Conservation (phyloP, 2,329 filamentous ascomycete species). For the Fusarium transvaalense region DNA sequence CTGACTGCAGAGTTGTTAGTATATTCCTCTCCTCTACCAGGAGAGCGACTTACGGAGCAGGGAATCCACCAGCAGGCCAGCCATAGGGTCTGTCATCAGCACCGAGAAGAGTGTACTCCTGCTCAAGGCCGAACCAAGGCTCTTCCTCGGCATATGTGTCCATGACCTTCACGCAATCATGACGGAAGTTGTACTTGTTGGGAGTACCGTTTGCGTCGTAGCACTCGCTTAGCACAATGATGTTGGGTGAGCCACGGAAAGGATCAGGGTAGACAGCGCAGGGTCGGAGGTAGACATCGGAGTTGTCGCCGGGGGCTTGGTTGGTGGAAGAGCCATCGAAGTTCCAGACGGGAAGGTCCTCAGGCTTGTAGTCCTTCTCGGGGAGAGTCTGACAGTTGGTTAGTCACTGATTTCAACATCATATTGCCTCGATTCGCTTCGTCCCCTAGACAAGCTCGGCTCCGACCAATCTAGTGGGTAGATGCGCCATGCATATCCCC, state of each 20-base stretch:
- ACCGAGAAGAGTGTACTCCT: slow-evolving; percentile 89
- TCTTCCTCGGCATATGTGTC: slow-evolving; percentile 83
- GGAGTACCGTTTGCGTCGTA: too few species aligned
- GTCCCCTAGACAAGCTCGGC: too few species aligned
- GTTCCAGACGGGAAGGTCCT: slow-evolving; percentile 68
- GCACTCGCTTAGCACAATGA: too few species aligned
- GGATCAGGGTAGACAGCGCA: slow-evolving; percentile 91
- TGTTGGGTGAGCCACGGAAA: slow-evolving; percentile 89
- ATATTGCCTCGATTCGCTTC: too few species aligned
- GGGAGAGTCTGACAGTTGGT: slow-evolving; percentile 60
- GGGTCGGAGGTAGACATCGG: slow-evolving; percentile 95
- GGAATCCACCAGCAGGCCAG: slow-evolving; percentile 78
- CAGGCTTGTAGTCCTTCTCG: slow-evolving; percentile 62
- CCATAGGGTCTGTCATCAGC: slow-evolving; percentile 89
- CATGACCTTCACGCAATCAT: slow-evolving; percentile 92
- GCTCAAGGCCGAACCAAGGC: slow-evolving; percentile 98
- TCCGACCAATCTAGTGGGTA: background rate
- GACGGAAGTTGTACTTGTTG: slow-evolving; percentile 98
- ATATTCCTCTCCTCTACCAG: background rate
- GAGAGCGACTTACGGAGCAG: slow-evolving; percentile 69
- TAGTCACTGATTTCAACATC: too few species aligned
- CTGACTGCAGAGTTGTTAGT: slow-evolving; percentile 48
- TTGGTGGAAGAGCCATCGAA: slow-evolving; percentile 85
- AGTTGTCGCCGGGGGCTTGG: slow-evolving; percentile 95
- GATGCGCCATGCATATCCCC: slow-evolving; percentile 15